A percentile compares a stretch with the other conserved stretches of the same genome.
Evolutionary conservation across 768 basidiomycete genomes (phyloP).

Genomic region (Lactarius evosmus): DNA sequence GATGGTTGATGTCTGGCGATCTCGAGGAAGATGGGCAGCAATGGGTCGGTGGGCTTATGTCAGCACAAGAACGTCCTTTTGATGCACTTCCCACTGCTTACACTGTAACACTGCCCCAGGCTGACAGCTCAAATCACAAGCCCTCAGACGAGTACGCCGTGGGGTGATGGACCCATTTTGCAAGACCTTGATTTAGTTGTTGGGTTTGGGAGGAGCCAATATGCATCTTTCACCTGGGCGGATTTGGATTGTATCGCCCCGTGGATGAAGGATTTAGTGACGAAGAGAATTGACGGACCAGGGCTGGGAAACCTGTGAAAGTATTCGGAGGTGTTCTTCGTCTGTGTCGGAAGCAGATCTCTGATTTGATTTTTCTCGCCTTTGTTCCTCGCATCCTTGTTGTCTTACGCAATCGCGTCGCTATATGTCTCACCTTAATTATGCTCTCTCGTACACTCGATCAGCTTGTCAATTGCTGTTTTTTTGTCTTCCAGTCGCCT

Average conservation of each 20-base stretch:
- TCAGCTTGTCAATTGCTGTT: neutral
- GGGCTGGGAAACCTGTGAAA: conserved; percentile 58
- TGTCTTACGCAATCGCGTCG: neutral
- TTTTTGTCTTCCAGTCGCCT: neutral
- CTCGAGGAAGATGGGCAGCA: conserved; percentile 57
- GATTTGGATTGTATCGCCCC: conserved; percentile 73
- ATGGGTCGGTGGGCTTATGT: conserved; percentile 77
- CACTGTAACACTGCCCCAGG: conserved; percentile 37
- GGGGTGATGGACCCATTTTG: conserved; percentile 36
- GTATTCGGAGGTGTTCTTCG: neutral
- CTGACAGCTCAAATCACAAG: conserved; percentile 58
- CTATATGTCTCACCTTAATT: conserved; percentile 20
- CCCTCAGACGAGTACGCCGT: conserved; percentile 40
- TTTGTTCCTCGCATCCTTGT: conserved; percentile 6
- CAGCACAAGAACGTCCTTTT: conserved; percentile 26
- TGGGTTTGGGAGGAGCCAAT: conserved; percentile 52
- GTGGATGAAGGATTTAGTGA: conserved; percentile 69
- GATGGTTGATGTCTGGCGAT: conserved; percentile 54
- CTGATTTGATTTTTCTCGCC: neutral
- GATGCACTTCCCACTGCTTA: neutral
- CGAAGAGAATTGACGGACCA: conserved; percentile 62
- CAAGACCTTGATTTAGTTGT: conserved; percentile 51
- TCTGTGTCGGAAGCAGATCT: neutral
- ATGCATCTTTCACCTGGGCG: conserved; percentile 64
- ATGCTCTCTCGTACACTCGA: neutral